These are phyloP conservation scores for Boletus pseudopeckii DNA, from an alignment of 768 basidiomycete species.

Conservation along the genomic window DNA sequence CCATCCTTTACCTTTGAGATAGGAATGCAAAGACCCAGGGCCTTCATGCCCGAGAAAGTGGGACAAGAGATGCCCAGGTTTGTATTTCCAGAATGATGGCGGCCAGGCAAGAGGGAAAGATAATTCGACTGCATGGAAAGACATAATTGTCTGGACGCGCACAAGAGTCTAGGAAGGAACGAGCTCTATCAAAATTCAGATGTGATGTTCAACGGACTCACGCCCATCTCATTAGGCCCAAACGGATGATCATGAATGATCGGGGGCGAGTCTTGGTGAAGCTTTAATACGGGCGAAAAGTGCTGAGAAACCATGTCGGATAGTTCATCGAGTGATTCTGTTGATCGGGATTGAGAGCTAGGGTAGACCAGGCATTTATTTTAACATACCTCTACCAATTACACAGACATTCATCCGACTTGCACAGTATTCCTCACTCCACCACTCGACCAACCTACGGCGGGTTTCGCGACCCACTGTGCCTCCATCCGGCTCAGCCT, in stretches of 20 bases:
- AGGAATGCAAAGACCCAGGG: constrained; percentile 85
- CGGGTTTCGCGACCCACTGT: constrained; percentile 75
- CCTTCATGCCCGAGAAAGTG: constrained; percentile 93
- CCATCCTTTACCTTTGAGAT: constrained; percentile 89
- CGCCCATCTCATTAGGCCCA: constrained; percentile 67
- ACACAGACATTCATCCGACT: constrained; percentile 78
- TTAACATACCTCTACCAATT: constrained; percentile 64
- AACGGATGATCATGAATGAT: constrained; percentile 73
- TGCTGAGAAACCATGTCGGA: constrained; percentile 55
- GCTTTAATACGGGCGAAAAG: constrained; percentile 72
- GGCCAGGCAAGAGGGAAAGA: constrained; percentile 77
- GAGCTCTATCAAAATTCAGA: constrained; percentile 8
- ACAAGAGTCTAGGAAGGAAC: constrained; percentile 60
- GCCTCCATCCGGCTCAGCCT: constrained; percentile 72
- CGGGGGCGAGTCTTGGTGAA: constrained; percentile 55
- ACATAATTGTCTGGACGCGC: constrained; percentile 85
- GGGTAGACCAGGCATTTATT: not conserved
- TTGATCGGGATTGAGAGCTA: constrained; percentile 1
- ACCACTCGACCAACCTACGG: constrained; percentile 80
- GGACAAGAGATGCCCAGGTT: constrained; percentile 72
- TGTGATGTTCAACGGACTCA: constrained; percentile 36
- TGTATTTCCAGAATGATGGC: constrained; percentile 68
- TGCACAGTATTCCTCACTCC: constrained; percentile 77
- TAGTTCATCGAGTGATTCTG: constrained; percentile 76
- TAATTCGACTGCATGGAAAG: constrained; percentile 79